Base-by-base conservation (phyloP, 179 eudicot genomes). In the Vitellaria paradoxa region DNA sequence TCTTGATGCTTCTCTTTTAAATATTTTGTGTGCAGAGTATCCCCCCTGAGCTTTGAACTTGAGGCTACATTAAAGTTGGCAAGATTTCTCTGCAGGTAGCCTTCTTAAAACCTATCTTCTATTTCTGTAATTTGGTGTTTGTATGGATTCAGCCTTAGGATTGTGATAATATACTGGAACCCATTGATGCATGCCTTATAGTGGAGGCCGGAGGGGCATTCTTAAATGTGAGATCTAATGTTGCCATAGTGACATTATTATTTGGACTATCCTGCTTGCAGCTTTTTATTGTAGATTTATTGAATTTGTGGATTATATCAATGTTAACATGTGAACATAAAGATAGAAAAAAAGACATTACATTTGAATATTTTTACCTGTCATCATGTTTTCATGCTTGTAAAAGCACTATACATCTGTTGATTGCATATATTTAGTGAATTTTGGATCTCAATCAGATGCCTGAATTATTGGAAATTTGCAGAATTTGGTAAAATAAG, bases 11-110 rank as follows among this genome's bases (percentile, higher is more conserved):
- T 72, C 40, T 21, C 17, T 64, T 65, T 45, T 62, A 2, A 6
- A 56, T 79, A 56, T 75, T 52, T 55, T 75, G 20, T 76, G 45
- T 85, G 81, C 93, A 96, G 99, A 85, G 99, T 96, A 73, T 96
- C 99, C 52, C 98, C 99, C n/a, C 83, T 96, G 73, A 96, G 98
- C 90, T 96, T 96, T 82, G 99, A 96, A 86, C 99, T 96, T 67
- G 99, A 96, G 87, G 93, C 99, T 82, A 93, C 98, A 46, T 75
- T 96, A 84, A 96, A 94, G 82, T 76, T 96, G 88, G 98, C 99
- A 82, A 86, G 99, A 83, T 96, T 89, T 76, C 96, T 96, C 65
- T 93, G 98, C 93, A 88, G 99, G 99, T 96, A 84, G 13, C 56
- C 23, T n/a, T 69, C 42, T 13, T 72, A 46, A 45, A 20, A 1